These are phyloP conservation scores for Phyllostachys edulis DNA, from an alignment of 176 grass and related monocot species.

Conservation along the genomic window DNA sequence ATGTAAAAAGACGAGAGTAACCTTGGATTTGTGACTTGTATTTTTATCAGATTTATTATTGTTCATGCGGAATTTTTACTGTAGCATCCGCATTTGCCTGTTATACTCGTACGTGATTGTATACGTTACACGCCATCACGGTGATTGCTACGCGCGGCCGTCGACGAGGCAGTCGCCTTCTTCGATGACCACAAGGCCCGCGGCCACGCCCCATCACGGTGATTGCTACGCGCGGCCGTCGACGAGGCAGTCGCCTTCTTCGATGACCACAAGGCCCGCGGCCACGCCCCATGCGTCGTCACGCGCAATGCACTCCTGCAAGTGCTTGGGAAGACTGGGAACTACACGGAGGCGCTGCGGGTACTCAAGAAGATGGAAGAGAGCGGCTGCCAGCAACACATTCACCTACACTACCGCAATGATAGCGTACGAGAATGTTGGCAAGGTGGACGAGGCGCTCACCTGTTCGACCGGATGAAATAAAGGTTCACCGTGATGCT, in stretches of 20 bases:
- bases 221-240: constrained; percentile 57
- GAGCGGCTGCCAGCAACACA: constrained; percentile 50
- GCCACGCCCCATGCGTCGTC: constrained; percentile 57
- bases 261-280: constrained; percentile 57
- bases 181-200: too few relatives aligned
- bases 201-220: constrained; percentile 90
- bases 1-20: too few relatives aligned
- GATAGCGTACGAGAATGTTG: constrained; percentile 55
- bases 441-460: constrained; percentile 68
- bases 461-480: constrained; percentile 77
- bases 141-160: too few relatives aligned
- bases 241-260: constrained; percentile 67
- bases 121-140: too few relatives aligned
- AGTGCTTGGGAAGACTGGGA: constrained; percentile 71
- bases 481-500: constrained; percentile 61
- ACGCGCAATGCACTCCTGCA: constrained; percentile 84
- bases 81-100: too few relatives aligned
- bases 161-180: too few relatives aligned
- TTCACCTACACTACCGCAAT: constrained; percentile 80
- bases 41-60: too few relatives aligned
- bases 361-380: constrained; percentile 78
- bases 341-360: constrained; percentile 53
- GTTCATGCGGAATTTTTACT: too few relatives aligned
- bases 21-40: too few relatives aligned
- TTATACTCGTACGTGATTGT: too few relatives aligned